Base-by-base conservation (phyloP, 495 filamentous ascomycete genomes). In the Penicillium canescens region DNA sequence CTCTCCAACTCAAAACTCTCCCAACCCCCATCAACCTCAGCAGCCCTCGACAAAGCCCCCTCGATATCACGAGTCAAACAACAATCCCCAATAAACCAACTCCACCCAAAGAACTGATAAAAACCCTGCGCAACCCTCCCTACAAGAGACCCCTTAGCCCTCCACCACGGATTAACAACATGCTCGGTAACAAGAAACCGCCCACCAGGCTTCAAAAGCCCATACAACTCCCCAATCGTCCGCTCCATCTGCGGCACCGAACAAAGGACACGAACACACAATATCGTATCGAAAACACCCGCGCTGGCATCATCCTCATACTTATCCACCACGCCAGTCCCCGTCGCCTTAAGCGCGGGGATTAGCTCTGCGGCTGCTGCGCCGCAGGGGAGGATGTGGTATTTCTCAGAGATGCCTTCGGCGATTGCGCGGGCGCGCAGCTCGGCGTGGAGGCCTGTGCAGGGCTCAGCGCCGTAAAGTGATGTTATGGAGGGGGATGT, bases 121-220 rank as follows among this genome's bases (percentile, higher is more conserved):
- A 76, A 13, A 2, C 43, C 54, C 64, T 73, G 69, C 56, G 60
- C 16, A 24, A 63, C 3, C 74, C 84, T 70, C 40, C 81, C 84
- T 55, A 70, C 73, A 67, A 78, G 68, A 40, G 68, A 62, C 47
- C 69, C 61, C 73, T 86, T 79, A 14, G 68, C 64, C 62, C 62
- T 68, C 37, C 69, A 63, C 60, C 77, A 71, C 52, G 77, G 62
- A 52, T 71, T 70, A 44, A 76, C 72, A 33, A 91, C 85, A 71
- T 92, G 89, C 74, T 92, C 89, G 39, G 82, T 86, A 11, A 89
- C 75, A 39, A 89, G 80, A 80, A 88, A 78, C 38, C 75, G 63
- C 0, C 88, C 89, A 9, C 88, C 88, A 0, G 85, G 83, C 61
- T 80, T 83, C 18, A 92, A 66, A 53, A 85, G 71, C 3, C 58